Base-by-base conservation (phyloP, 345 rosid species). In the Erodium maritimum region DNA sequence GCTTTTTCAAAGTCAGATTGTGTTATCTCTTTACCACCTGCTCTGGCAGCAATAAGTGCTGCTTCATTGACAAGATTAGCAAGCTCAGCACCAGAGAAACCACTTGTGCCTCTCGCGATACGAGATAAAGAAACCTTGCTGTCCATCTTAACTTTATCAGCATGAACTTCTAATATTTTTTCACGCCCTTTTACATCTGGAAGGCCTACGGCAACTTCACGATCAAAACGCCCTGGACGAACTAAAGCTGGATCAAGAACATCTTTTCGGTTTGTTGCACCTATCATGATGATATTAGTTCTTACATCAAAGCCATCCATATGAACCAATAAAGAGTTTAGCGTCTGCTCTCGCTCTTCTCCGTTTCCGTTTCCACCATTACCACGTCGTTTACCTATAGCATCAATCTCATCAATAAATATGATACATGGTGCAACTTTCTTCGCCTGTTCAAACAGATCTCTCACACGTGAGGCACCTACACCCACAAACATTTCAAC, bases 271-370 rank as follows among this genome's bases (percentile, higher is more conserved):
- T 78, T 81, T 19, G 83, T 76, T 10, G 77, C 81, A 65, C 81
- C 83, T 56, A 78, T 77, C 16, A 81, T 79, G 59, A 81, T 76
- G 21, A 81, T 81, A 37, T 83, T 81, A 17, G 83, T 53, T 8
- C 81, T 78, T 5, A 81, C 78, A 66, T 79, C 83, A 74, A 78
- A 78, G 57, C 86, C 86, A 76, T 78, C 83, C 86, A 81, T 81
- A 57, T 81, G 81, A 17, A 78, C 81, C 45, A 81, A 77, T 66
- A 81, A 66, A 64, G 76, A 83, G 58, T 78, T 81, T 37, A 81
- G 83, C 52, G 81, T 78, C 64, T 77, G 75, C 67, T 81, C 83
- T 19, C 81, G 77, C 64, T 81, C 86, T 61, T 67, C 76, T 59
- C 70, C 67, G 34, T 79, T 77, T 53, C 86, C 79, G 12, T 79